Evolutionary conservation across 345 rosid genomes (phyloP).

Genomic region (Salix arbutifolia): DNA sequence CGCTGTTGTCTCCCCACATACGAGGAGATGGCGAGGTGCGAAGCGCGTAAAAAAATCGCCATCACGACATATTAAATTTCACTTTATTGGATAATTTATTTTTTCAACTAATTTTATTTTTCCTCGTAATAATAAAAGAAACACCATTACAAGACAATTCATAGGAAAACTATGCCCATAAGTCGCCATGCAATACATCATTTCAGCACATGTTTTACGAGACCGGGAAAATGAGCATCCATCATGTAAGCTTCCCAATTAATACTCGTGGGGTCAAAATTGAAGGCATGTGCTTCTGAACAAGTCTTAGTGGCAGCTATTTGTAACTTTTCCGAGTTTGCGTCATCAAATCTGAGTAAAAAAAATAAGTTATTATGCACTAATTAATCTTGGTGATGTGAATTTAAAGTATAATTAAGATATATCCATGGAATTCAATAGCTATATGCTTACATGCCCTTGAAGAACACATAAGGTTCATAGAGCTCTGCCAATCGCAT

Average conservation of each 20-base stretch:
- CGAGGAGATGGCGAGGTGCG: too few relatives aligned
- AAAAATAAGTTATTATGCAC: background rate
- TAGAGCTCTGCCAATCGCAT: constrained; percentile 3
- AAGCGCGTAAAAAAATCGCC: too few relatives aligned
- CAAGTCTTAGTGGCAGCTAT: background rate
- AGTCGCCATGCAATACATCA: background rate
- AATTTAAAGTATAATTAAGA: background rate
- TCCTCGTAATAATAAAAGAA: too few relatives aligned
- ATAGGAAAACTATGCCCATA: too few relatives aligned
- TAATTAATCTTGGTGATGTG: too few relatives aligned
- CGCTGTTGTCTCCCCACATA: too few relatives aligned
- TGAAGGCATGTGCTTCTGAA: background rate
- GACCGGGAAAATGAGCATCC: constrained; percentile 7
- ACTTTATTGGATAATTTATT: too few relatives aligned
- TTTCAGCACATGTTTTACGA: background rate
- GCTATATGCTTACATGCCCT: constrained; percentile 10
- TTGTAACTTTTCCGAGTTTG: constrained; percentile 4
- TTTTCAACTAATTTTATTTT: too few relatives aligned
- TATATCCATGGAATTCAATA: background rate
- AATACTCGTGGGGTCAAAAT: constrained; percentile 2
- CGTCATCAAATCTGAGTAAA: constrained; percentile 10
- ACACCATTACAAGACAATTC: too few relatives aligned
- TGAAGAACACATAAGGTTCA: constrained; percentile 2
- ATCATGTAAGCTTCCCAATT: constrained; percentile 13
- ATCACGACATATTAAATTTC: too few relatives aligned